These are phyloP conservation scores for Aspergillus latus DNA, from an alignment of 2,329 filamentous ascomycete species.

Conservation along the genomic window DNA sequence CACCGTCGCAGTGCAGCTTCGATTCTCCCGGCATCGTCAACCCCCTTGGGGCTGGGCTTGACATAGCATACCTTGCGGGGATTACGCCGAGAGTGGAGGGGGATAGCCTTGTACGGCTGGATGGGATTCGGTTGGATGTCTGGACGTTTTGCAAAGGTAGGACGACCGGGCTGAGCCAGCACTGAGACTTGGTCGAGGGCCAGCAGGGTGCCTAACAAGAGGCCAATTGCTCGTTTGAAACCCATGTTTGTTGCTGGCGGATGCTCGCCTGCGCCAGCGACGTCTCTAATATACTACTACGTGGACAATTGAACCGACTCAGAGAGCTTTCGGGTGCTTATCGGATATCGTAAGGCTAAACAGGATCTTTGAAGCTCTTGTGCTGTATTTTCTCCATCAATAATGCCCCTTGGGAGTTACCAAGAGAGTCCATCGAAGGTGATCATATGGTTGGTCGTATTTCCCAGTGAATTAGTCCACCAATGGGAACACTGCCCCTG, in stretches of 20 bases:
- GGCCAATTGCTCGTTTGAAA: background rate
- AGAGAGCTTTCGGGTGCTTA: too few relatives aligned
- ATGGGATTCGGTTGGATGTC: background rate
- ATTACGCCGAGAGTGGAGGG: background rate
- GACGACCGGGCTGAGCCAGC: background rate
- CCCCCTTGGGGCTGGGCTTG: background rate
- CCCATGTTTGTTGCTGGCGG: background rate
- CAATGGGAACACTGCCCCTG: background rate
- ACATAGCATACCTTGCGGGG: slow-evolving; percentile 3
- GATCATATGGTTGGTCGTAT: background rate
- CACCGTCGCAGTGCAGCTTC: slow-evolving; percentile 57
- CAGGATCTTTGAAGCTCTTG: background rate
- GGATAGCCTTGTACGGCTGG: slow-evolving; percentile 5
- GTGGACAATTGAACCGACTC: too few relatives aligned
- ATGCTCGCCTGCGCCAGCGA: background rate
- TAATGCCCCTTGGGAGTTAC: background rate
- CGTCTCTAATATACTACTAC: background rate
- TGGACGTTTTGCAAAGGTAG: background rate
- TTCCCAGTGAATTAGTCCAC: background rate
- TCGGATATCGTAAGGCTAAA: background rate
- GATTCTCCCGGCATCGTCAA: slow-evolving; percentile 33
- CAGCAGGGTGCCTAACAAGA: background rate
- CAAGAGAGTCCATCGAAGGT: background rate
- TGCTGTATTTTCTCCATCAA: background rate
- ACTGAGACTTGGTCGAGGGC: background rate